Percentiles rank a stretch among this genome's conserved stretches.
These are phyloP conservation scores for Vaccinium corymbosum DNA, from an alignment of 148 eudicot species.

Conservation along the genomic window DNA sequence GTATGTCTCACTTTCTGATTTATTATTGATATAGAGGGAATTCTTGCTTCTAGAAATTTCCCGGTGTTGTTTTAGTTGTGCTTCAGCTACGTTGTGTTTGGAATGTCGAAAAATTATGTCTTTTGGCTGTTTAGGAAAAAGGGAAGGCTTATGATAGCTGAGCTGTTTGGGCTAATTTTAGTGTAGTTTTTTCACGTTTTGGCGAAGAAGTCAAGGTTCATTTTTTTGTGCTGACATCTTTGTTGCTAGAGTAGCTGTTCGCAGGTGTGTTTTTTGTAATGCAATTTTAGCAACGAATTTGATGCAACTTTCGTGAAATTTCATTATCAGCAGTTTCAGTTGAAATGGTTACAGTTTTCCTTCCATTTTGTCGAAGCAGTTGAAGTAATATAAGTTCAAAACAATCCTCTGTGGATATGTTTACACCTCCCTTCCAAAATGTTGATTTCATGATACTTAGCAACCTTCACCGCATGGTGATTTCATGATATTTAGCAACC, in stretches of 20 bases:
- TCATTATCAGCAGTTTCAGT: neutral
- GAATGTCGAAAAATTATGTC: neutral
- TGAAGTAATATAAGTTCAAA: neutral
- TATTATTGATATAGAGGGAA: neutral
- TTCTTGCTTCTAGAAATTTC: too few species aligned
- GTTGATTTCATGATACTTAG: neutral
- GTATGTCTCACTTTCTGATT: constrained; percentile 7
- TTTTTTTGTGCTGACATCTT: neutral
- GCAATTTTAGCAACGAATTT: neutral
- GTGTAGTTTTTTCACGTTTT: neutral
- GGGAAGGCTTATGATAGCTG: neutral
- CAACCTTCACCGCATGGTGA: neutral
- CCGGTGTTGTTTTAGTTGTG: neutral
- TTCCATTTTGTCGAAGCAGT: neutral
- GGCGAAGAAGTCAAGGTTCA: too few species aligned
- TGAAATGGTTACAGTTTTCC: neutral
- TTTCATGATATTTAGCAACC: neutral
- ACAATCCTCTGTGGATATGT: neutral
- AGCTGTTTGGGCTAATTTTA: neutral
- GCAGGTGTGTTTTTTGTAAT: neutral
- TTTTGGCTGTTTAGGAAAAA: neutral
- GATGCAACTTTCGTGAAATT: neutral
- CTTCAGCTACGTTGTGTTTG: neutral
- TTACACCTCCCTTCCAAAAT: neutral
- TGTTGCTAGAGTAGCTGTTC: neutral